A percentile compares a stretch with the other conserved stretches of the same genome.
These are phyloP conservation scores for Rhodotorula taiwanensis DNA, from an alignment of 768 basidiomycete species.

Conservation along the genomic window DNA sequence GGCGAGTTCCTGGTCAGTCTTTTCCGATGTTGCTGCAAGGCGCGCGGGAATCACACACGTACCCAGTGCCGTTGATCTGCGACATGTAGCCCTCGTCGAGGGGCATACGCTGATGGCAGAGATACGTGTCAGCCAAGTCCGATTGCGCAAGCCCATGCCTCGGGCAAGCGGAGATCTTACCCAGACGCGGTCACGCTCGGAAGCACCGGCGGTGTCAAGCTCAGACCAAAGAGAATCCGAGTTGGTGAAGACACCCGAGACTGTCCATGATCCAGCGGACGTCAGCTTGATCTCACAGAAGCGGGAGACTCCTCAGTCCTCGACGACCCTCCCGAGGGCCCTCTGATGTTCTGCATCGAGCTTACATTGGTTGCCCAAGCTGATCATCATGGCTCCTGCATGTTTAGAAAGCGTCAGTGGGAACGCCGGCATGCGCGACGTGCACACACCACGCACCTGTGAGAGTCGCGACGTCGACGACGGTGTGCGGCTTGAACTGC, in stretches of 20 bases:
- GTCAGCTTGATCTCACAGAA: no score
- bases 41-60: not conserved
- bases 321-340: no score
- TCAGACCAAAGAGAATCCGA: constrained; percentile 62
- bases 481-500: constrained; percentile 68
- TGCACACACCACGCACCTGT: constrained; percentile 49
- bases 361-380: constrained; percentile 57
- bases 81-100: constrained; percentile 71
- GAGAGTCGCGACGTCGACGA: constrained; percentile 81
- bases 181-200: constrained; percentile 56
- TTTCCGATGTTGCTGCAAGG: not conserved
- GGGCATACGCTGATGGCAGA: constrained; percentile 57
- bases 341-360: no score
- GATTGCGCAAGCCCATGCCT: not conserved
- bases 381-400: constrained; percentile 60
- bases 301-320: no score
- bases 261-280: no score
- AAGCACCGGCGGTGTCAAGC: constrained; percentile 59
- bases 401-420: not conserved
- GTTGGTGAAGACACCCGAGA: constrained; percentile 68
- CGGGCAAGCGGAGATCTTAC: not conserved
- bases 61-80: constrained; percentile 55
- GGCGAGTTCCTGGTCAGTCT: no score
- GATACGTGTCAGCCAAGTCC: not conserved
- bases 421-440: no score